Base-by-base conservation (phyloP, 2,329 filamentous ascomycete species). In the Penicillium sp. region DNA sequence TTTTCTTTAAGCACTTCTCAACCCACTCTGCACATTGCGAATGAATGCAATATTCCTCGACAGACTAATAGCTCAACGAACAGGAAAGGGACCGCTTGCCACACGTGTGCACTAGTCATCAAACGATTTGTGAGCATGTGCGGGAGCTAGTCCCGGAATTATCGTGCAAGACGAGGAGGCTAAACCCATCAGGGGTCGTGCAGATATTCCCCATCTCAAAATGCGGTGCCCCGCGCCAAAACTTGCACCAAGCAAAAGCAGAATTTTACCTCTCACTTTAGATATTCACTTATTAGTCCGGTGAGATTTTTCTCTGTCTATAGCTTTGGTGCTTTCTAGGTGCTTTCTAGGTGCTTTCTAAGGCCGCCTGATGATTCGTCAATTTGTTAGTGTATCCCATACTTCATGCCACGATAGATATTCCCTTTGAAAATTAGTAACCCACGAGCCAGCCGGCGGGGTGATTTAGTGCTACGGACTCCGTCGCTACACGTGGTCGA, bases 401-500 rank as follows among this genome's bases (percentile, higher is more conserved):
- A 33, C 16, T 37, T 52, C n/a, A 11, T 37, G 33, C 22, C 11
- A 37, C 11, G 30, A 26, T 2, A 38, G 14, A 6, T 35, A 14
- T 33, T 10, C 8, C 28, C 10, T 33, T 51, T 8, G 13, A 35
- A 35, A 33, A 35, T 8, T 38, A 33, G 19, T 37, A 4, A 26
- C n/a, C 19, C 37, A 30, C 48, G 22, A 37, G 30, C 42, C 10
- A 25, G 42, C 22, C 19, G n/a, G n/a, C 37, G 16, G 48, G 48
- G n/a, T n/a, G 30, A 33, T 19, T 52, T 52, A 52, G 48, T 52
- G 48, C 48, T 52, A 37, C 46, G 26, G 22, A 52, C 35, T 52
- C 49, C 19, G 49, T 5, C 49, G 22, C n/a, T 38, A 52, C 49
- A 52, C 49, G 49, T 52, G 49, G 49, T 52, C 30, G 49, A 38